Conservation (phyloP, 2,329 filamentous ascomycete species). For the Dryadomyces quercivorus region DNA sequence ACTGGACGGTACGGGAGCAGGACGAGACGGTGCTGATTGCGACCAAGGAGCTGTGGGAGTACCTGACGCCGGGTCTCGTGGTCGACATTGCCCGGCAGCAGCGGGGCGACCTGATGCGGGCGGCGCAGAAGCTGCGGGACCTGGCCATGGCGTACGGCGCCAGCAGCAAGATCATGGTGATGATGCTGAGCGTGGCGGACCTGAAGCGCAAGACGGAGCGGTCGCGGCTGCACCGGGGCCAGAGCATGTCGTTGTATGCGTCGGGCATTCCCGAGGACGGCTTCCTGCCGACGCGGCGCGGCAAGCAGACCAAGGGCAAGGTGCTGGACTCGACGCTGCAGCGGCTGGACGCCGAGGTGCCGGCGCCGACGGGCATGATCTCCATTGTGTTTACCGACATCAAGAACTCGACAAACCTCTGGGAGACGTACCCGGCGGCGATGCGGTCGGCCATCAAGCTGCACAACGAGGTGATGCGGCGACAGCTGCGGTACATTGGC, state of each 20-base stretch:
- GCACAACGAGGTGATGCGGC: constrained; percentile 93
- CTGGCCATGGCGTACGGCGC: constrained; percentile 92
- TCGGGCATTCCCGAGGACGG: constrained; percentile 59
- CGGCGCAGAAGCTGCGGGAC: constrained; percentile 87
- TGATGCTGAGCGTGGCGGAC: constrained; percentile 91
- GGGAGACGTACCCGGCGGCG: constrained; percentile 88
- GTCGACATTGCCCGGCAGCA: constrained; percentile 85
- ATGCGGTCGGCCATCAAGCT: constrained; percentile 97
- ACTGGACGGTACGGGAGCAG: constrained; percentile 68
- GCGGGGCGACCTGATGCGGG: constrained; percentile 82
- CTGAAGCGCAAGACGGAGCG: constrained; percentile 72
- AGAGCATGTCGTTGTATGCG: constrained; percentile 76
- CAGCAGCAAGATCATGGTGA: constrained; percentile 94
- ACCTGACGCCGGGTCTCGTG: constrained; percentile 75
- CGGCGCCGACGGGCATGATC: constrained; percentile 80
- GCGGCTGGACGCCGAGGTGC: constrained; percentile 78
- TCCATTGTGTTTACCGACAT: constrained; percentile 97
- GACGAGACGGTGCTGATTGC: constrained; percentile 92
- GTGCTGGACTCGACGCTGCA: constrained; percentile 79
- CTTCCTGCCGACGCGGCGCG: constrained; percentile 44
- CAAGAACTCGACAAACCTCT: constrained; percentile 92
- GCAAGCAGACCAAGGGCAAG: constrained; percentile 49
- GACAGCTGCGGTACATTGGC: constrained; percentile 83
- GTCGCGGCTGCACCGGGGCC: constrained; percentile 58
- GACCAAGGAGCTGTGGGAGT: constrained; percentile 91